Evolutionary conservation across 2,329 filamentous ascomycete species (phyloP), one percentile per base, ranked within the genome.

Genomic region (Aspergillus sp.): DNA sequence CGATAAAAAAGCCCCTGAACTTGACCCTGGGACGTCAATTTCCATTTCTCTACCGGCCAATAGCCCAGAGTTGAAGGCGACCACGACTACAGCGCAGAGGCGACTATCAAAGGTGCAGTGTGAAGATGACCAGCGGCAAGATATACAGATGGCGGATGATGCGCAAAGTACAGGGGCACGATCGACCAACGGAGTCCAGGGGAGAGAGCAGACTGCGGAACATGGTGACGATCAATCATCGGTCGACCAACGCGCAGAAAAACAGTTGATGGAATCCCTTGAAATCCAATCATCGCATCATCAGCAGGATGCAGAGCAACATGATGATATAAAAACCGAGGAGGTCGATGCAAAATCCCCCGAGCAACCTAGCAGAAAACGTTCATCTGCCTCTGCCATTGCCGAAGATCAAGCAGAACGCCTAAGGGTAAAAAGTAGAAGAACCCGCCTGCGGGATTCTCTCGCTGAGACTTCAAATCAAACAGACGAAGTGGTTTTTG

Each of bases 371-470:
- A 78, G 78, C 21, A 79, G 85, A 19, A 88, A 88, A 69, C 77
- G 86, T 56, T 87, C 85, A 3, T 84, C 82, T 14, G 82, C 86
- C 52, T 83, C 82, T 19, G 82, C 84, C 49, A 83, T 82, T 9
- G 76, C 86, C 27, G 79, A 84, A 2, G 86, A 87, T 52, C 78
- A 77, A 12, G 75, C 75, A 12, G 85, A 87, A 59, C 82, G 82
- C 50, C 79, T 80, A 19, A 79, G 85, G 48, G 74, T 77, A 12
- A 84, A 85, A 65, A 87, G 85, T 68, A 85, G 85, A 65, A 80
- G 86, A 37, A 81, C 85, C 17, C 81, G 84, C 52, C 83, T 84
- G 31, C 79, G 86, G 60, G 85, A 86, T 61, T 83, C 82, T 8
- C 76, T 81, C 50, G 77, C 75, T 6, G 82, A 84, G 33, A 70